Evolutionary conservation across 1,284 basidiomycete genomes (phyloP), one percentile per base, ranked within the genome.

Genomic region (Singerocomus inundabilis): DNA sequence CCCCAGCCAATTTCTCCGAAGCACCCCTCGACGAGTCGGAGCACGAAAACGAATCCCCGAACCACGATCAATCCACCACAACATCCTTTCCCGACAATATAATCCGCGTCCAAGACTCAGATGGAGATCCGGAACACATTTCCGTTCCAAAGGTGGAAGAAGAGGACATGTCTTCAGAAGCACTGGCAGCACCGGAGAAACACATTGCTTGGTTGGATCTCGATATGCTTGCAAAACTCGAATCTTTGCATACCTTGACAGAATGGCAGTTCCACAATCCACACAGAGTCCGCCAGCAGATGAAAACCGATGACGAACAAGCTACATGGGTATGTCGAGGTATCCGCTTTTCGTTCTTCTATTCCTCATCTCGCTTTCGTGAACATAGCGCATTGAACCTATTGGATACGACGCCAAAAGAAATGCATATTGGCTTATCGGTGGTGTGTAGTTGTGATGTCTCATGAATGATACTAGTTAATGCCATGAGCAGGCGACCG

Each of bases 341-440:
- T 15, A 12, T 9, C n/a, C 21, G 2, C 35, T 31, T 41, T 31
- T 26, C 38, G 6, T 43, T 34, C 31, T 43, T 25, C 25, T 44
- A 26, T 49, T 24, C 29, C 41, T 54, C 15, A 55, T 44, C 24
- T 49, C 26, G 11, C 48, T 40, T 33, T 45, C 6, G 2, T 44
- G 39, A 56, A 58, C 36, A 36, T 60, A 93, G 90, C 83, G 91
- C 28, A 84, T 91, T 48, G 89, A 93, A 61, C 92, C 93, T 2
- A 83, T 93, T 57, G 93, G 93, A 8, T 91, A 88, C 62, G 93
- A 96, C 62, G 76, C 80, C 16, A 84, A 86, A 59, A 77, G 76
- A 21, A 93, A 93, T 66, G 85, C 88, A 0, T 96, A 94, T 66
- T 94, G 91, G 91, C 72, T 93, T 18, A 90, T 94, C 58, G 91